A percentile compares a stretch with the other conserved stretches of the same genome.
Conservation (phyloP, 345 rosid genomes). For the Moricandia arvensis region DNA sequence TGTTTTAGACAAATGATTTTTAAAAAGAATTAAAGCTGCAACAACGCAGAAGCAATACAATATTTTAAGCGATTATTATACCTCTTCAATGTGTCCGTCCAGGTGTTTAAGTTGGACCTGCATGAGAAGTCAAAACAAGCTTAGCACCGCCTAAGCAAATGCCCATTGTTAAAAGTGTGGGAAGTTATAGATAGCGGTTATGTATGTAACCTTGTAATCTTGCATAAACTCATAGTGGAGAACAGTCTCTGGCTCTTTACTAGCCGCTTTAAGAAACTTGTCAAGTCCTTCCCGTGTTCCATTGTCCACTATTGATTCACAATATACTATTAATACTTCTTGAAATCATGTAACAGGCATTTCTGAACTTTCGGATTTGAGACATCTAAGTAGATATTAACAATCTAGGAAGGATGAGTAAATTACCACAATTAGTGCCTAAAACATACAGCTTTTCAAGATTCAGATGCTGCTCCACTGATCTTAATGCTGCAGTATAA, state of each 20-base stretch:
- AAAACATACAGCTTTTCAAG: slow-evolving; percentile 91
- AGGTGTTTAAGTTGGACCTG: slow-evolving; percentile 95
- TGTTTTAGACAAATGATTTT: slow-evolving; percentile 53
- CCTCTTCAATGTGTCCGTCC: slow-evolving; percentile 97
- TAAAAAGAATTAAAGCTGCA: slow-evolving; percentile 41
- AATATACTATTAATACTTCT: slow-evolving; percentile 21
- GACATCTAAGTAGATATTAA: no score
- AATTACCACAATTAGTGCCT: slow-evolving; percentile 95
- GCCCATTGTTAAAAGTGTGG: background rate
- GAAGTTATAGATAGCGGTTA: background rate
- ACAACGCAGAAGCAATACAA: slow-evolving; percentile 24
- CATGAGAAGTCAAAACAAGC: slow-evolving; percentile 23
- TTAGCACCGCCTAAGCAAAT: slow-evolving; percentile 13
- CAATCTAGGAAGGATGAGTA: slow-evolving; percentile 5
- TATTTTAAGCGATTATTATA: slow-evolving; percentile 39
- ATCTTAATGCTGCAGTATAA: slow-evolving; percentile 91
- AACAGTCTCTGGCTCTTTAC: slow-evolving; percentile 89
- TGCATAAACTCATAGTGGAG: slow-evolving; percentile 98
- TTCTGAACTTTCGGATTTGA: background rate
- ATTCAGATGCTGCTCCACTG: slow-evolving; percentile 81
- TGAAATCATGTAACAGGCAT: slow-evolving; percentile 3
- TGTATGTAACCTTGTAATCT: slow-evolving; percentile 77
- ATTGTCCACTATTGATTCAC: slow-evolving; percentile 70
- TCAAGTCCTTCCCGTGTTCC: slow-evolving; percentile 95
- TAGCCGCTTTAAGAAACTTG: slow-evolving; percentile 89